Conservation (phyloP, 2,329 filamentous ascomycete species). For the Cladosporium sp. region DNA sequence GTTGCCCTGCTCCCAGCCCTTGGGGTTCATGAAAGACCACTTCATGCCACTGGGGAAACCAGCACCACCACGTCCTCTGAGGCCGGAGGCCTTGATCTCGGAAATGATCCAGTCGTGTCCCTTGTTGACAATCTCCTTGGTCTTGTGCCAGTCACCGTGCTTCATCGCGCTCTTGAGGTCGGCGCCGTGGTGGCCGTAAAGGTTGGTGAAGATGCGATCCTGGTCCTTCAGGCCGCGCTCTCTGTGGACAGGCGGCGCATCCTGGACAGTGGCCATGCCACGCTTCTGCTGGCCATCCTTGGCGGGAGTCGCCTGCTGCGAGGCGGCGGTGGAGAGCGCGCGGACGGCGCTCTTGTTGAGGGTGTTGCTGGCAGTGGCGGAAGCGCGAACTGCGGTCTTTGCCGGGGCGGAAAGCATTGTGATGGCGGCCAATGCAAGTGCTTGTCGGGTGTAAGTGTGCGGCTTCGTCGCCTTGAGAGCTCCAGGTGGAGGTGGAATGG, state of each 20-base stretch:
- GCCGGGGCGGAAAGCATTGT: slow-evolving; percentile 31
- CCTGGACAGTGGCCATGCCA: slow-evolving; percentile 59
- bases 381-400: slow-evolving; percentile 28
- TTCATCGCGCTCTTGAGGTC: slow-evolving; percentile 94
- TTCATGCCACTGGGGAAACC: slow-evolving; percentile 98
- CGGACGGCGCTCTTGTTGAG: slow-evolving; percentile 30
- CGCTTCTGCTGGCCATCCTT: slow-evolving; percentile 52
- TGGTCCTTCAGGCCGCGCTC: slow-evolving; percentile 91
- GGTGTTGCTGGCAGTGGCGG: slow-evolving; percentile 20
- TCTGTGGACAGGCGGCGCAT: slow-evolving; percentile 54
- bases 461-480: slow-evolving; percentile 15
- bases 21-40: slow-evolving; percentile 99
- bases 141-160: slow-evolving; percentile 99
- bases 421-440: slow-evolving; percentile 12
- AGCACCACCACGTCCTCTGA: slow-evolving; percentile 92
- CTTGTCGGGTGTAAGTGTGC: background rate
- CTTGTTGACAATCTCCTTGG: slow-evolving; percentile 95
- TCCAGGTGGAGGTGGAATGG: background rate
- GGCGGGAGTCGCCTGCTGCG: slow-evolving; percentile 24
- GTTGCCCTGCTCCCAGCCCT: slow-evolving; percentile 96
- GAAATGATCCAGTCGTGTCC: slow-evolving; percentile 98
- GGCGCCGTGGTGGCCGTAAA: slow-evolving; percentile 87
- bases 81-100: slow-evolving; percentile 93
- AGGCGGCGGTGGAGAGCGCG: slow-evolving; percentile 23
- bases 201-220: slow-evolving; percentile 98